These are phyloP conservation scores for Suhomyces coccinellae DNA, from an alignment of 1,139 yeast genomes.

Conservation along the genomic window DNA sequence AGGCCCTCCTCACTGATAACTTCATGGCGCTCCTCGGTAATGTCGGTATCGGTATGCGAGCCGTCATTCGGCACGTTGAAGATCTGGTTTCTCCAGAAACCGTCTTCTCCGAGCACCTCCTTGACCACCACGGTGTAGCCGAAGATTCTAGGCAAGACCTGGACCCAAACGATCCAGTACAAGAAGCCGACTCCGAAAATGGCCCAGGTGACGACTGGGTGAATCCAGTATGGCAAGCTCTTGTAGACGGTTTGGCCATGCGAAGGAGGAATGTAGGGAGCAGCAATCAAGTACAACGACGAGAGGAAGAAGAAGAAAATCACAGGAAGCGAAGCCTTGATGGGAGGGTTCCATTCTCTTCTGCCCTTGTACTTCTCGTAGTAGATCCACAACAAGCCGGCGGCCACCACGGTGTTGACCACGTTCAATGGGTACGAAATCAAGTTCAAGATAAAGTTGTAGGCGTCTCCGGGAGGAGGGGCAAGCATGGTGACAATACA, in stretches of 20 bases:
- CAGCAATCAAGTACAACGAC: constrained; percentile 68
- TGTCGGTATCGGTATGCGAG: constrained; percentile 1
- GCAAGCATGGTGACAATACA: constrained; percentile 50
- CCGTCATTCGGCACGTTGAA: constrained; percentile 35
- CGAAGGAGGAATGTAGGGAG: constrained; percentile 80
- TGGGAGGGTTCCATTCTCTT: constrained; percentile 71
- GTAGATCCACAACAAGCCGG: constrained; percentile 43
- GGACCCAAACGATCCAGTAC: constrained; percentile 73
- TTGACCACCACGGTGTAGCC: constrained; percentile 59
- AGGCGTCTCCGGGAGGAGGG: constrained; percentile 53
- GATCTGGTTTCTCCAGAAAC: constrained; percentile 72
- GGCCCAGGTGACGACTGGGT: constrained; percentile 82
- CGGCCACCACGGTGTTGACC: constrained; percentile 48
- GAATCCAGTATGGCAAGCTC: constrained; percentile 72
- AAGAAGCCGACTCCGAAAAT: constrained; percentile 68
- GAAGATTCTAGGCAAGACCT: constrained; percentile 56
- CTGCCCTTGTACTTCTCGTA: constrained; percentile 53
- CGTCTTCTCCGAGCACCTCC: constrained; percentile 66
- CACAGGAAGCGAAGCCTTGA: constrained; percentile 66
- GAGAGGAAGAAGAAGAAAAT: constrained; percentile 64
- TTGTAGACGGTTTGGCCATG: constrained; percentile 67
- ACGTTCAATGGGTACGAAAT: constrained; percentile 53
- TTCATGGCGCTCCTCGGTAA: constrained; percentile 1
- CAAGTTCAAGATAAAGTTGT: constrained; percentile 50
- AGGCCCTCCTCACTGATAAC: background rate